phyloP scores from a whole-genome alignment of 2,329 filamentous ascomycete genomes.

The Clarireedia monteithiana region DNA sequence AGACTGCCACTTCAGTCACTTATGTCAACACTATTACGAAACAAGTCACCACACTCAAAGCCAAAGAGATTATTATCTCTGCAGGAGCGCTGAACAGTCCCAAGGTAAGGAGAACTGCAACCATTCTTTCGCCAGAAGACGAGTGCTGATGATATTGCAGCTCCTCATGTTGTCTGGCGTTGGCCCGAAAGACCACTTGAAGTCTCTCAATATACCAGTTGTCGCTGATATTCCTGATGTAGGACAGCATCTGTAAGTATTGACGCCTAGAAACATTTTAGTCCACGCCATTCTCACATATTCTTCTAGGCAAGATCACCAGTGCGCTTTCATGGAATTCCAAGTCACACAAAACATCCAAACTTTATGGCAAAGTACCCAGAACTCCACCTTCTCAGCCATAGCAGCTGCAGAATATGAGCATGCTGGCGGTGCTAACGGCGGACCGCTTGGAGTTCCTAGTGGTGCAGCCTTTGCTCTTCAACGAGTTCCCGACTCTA shows the following conservation, averaged over 20 bases:
- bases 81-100: slow-evolving; percentile 39
- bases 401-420: not conserved
- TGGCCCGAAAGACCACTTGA: slow-evolving; percentile 33
- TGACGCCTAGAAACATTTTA: not conserved
- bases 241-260: slow-evolving; percentile 40
- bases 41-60: slow-evolving; percentile 35
- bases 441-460: not conserved
- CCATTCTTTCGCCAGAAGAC: slow-evolving; percentile 31
- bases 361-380: not conserved
- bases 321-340: not conserved
- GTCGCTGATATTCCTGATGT: slow-evolving; percentile 53
- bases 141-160: slow-evolving; percentile 39
- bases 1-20: not conserved
- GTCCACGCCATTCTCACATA: not conserved
- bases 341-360: not conserved
- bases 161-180: slow-evolving; percentile 39
- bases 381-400: not conserved
- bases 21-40: not conserved
- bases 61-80: slow-evolving; percentile 39
- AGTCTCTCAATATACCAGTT: slow-evolving; percentile 39
- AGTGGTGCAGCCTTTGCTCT: not conserved
- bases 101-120: slow-evolving; percentile 25
- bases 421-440: not conserved
- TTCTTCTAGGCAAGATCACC: not conserved
- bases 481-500: not conserved